Conservation (phyloP, 192 early-diverging fungal species). For the Spizellomyces punctatus region DNA sequence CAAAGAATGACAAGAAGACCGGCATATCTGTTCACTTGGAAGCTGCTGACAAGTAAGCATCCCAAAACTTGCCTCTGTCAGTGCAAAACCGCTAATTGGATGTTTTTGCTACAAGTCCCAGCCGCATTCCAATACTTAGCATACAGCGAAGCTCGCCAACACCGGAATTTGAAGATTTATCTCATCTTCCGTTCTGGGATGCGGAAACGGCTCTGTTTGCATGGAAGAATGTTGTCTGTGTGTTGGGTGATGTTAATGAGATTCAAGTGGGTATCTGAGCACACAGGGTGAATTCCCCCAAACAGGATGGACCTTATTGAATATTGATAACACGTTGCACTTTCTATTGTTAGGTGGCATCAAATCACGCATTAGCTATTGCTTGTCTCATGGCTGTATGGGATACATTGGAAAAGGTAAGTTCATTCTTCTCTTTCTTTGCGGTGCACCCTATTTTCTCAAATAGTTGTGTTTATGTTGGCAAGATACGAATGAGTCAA, state of each 20-base stretch:
- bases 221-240: slow-evolving; percentile 83
- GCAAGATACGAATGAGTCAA: slow-evolving; percentile 44
- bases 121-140: slow-evolving; percentile 16
- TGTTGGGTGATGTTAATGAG: slow-evolving; percentile 72
- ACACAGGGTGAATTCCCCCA: not conserved
- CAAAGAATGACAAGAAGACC: not conserved
- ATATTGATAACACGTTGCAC: not conserved
- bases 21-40: not conserved
- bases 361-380: slow-evolving; percentile 67
- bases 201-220: slow-evolving; percentile 43
- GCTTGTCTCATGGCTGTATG: slow-evolving; percentile 66
- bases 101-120: slow-evolving; percentile 5
- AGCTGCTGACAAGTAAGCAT: not conserved
- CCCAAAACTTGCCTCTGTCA: not conserved
- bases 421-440: not conserved
- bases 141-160: not conserved
- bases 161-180: slow-evolving; percentile 62
- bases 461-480: no score
- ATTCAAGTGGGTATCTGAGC: slow-evolving; percentile 52
- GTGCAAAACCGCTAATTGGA: no score
- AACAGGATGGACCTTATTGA: not conserved
- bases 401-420: slow-evolving; percentile 62
- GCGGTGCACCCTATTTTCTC: no score
- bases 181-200: slow-evolving; percentile 43
- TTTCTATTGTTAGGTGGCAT: slow-evolving; percentile 29